Evolutionary conservation across 208 protist species (phyloP), one percentile per base, ranked within the genome.

Genomic region (Tetramitus jugosus): DNA sequence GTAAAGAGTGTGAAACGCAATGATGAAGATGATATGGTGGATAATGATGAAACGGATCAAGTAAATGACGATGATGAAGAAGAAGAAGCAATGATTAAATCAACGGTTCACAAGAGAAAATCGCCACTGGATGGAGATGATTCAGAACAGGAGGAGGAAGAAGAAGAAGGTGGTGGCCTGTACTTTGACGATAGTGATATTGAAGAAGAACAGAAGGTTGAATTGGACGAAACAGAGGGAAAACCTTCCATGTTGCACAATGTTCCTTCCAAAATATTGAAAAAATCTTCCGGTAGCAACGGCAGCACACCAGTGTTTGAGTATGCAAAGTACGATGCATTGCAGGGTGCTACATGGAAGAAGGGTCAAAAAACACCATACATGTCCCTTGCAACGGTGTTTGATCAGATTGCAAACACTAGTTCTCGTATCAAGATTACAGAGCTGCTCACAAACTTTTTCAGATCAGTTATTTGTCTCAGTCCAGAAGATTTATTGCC

Each of bases 401-500:
- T 85, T 4, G 39, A 69, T n/a, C 6, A 82, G 42, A 86, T 85
- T 20, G 83, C 81, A 31, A 40, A 81, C 23, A 84, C 76, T 29
- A 14, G 13, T 33, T 33, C 52, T 39, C 86, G 94, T 17, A 86
- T 97, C 6, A 86, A 93, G 74, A 95, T 91, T 60, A 89, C 94
- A 40, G 83, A 88, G 69, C 80, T 89, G 20, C 86, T 98, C 3
- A 85, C 89, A 0, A 87, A 90, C 33, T 81, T 96, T 26, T 88
- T 97, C 42, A 83, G 89, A 42, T 87, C 89, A 0, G 87, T 98
- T 3, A 87, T 97, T 35, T 67, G 81, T 31, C 86, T 92, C 7
- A 83, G 85, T 35, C 94, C 94, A 42, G 69, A 80, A 7, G 92
- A 97, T 74, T 79, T 98, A 23, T 77, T 96, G 0, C 71, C 85